phyloP scores from a whole-genome alignment of 306 rosid species.

The Elaeagnus macrophylla region DNA sequence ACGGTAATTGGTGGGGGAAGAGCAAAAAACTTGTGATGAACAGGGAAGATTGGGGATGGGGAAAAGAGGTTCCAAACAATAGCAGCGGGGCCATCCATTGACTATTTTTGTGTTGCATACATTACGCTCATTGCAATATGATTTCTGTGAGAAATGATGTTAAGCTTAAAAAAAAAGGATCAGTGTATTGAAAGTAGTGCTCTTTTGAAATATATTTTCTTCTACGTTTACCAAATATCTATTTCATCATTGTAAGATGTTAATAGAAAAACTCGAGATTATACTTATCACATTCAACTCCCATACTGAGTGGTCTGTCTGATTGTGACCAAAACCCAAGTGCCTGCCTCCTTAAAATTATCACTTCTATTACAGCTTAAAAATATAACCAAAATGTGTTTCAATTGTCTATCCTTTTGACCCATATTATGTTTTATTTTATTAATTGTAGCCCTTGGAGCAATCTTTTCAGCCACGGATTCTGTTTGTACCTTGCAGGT shows the following conservation, averaged over 20 bases:
- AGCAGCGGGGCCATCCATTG: no score
- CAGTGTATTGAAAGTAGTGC: no score
- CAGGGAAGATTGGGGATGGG: no score
- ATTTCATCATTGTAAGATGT: not conserved
- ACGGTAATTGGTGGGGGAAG: no score
- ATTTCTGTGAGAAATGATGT: no score
- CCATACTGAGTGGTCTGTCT: not conserved
- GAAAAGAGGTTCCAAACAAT: no score
- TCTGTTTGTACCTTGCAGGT: slow-evolving; percentile 67
- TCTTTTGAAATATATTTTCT: not conserved
- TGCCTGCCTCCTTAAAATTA: not conserved
- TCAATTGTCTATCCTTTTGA: not conserved
- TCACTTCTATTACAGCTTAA: not conserved
- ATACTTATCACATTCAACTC: not conserved
- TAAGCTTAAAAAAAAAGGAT: no score
- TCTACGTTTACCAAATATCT: not conserved
- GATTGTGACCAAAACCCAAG: not conserved
- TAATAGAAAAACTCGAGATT: not conserved
- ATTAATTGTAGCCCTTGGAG: slow-evolving; percentile 50
- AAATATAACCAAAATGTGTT: not conserved
- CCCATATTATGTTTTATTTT: slow-evolving; percentile 6
- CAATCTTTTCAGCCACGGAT: slow-evolving; percentile 62
- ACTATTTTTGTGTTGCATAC: no score
- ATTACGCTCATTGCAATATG: no score
- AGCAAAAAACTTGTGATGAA: no score